phyloP scores from a whole-genome alignment of 2,329 filamentous ascomycete species.

The Apiospora sp. region DNA sequence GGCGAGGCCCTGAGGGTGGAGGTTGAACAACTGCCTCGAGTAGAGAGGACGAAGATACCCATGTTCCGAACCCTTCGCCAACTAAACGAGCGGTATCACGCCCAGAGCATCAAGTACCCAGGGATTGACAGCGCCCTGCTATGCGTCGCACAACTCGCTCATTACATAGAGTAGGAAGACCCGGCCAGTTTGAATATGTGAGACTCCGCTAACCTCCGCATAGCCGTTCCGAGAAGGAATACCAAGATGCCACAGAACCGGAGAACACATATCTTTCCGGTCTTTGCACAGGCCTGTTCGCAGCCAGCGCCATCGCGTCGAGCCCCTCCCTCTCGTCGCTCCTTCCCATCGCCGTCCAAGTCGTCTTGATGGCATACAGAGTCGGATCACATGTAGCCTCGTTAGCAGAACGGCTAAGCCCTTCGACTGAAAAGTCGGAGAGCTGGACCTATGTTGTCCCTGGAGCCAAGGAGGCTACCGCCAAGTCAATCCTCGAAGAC shows the following conservation, averaged over 20 bases:
- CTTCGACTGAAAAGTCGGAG: constrained; percentile 54
- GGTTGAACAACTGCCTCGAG: constrained; percentile 62
- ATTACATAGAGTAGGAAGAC: constrained; percentile 70
- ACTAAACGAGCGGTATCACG: constrained; percentile 70
- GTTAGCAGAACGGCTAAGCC: constrained; percentile 55
- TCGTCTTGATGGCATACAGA: constrained; percentile 72
- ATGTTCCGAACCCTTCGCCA: constrained; percentile 69
- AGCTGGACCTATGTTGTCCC: constrained; percentile 74
- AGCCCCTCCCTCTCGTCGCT: constrained; percentile 68
- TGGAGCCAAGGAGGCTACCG: constrained; percentile 59
- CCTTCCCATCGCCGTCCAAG: constrained; percentile 68
- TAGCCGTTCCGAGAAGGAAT: constrained; percentile 62
- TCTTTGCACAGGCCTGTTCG: constrained; percentile 74
- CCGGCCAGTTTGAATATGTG: constrained; percentile 1
- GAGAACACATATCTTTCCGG: constrained; percentile 65
- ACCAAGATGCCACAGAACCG: constrained; percentile 58
- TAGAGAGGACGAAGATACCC: constrained; percentile 66
- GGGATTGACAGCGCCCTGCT: constrained; percentile 71
- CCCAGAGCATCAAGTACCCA: constrained; percentile 63
- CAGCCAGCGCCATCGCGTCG: constrained; percentile 72
- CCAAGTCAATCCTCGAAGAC: constrained; percentile 57
- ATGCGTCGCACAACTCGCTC: constrained; percentile 70
- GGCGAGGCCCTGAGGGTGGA: constrained; percentile 67
- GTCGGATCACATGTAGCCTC: constrained; percentile 64
- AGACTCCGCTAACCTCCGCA: constrained; percentile 39